phyloP scores from a whole-genome alignment of 805 yeast species.

The Candida xiaguanensis region DNA sequence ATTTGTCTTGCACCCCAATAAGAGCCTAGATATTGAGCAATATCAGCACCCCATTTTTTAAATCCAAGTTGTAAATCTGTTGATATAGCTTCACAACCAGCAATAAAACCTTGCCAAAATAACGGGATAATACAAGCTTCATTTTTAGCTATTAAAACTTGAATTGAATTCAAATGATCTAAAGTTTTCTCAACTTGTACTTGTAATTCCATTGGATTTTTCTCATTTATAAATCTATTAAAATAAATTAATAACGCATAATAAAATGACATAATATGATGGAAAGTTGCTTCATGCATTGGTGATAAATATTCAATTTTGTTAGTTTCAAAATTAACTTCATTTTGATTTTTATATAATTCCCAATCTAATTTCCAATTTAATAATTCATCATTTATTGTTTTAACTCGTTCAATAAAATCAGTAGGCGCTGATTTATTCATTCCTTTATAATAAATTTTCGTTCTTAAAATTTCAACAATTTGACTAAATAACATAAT shows the following conservation, averaged over 20 bases:
- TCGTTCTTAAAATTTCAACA: conserved; percentile 61
- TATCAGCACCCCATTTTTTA: conserved; percentile 70
- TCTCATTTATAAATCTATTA: conserved; percentile 57
- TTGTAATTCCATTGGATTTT: conserved; percentile 56
- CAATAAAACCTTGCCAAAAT: conserved; percentile 87
- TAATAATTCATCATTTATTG: conserved; percentile 45
- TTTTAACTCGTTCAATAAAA: conserved; percentile 16
- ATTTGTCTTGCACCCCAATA: conserved; percentile 86
- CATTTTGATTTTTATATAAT: conserved; percentile 31
- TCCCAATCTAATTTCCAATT: conserved; percentile 79
- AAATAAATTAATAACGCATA: conserved; percentile 69
- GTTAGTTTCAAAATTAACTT: conserved; percentile 6
- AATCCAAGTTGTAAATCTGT: conserved; percentile 57
- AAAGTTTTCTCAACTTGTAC: conserved; percentile 58
- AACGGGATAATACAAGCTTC: conserved; percentile 66
- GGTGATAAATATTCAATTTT: conserved; percentile 40
- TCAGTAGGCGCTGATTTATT: conserved; percentile 22
- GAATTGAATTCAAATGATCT: conserved; percentile 60
- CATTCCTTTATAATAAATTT: conserved; percentile 46
- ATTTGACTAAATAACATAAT: conserved; percentile 70
- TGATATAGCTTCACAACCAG: conserved; percentile 75
- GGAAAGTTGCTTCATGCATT: conserved; percentile 69
- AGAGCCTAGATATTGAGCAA: conserved; percentile 56
- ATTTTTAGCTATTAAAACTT: conserved; percentile 50
- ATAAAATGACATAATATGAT: conserved; percentile 77